Evolutionary conservation across 176 grass and related monocot species (phyloP).

Genomic region (barley (Hordeum vulgare)): MorexV3_pseudomolecules_assembly NC_058520.1:130146114-130146613

Average conservation of each 20-base stretch:
- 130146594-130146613: background rate
- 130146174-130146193: conserved; percentile 15
- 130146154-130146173: conserved; percentile 17
- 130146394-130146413: conserved; percentile 15
- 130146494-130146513: background rate
- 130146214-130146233: background rate
- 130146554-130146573: background rate
- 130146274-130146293: too few species aligned
- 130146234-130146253: background rate
- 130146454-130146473: background rate
- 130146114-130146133: conserved; percentile 12
- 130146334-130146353: background rate
- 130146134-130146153: background rate
- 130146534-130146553: background rate
- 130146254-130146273: too few species aligned
- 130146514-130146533: conserved; percentile 14
- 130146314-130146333: background rate
- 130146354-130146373: background rate
- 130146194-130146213: background rate
- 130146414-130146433: background rate
- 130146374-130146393: background rate
- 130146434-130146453: background rate
- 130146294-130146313: background rate
- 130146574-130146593: background rate
- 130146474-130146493: background rate